Percentiles rank a stretch among this genome's conserved stretches.
These are phyloP conservation scores for Suillus plorans DNA, from an alignment of 768 basidiomycete species.

Conservation along the genomic window DNA sequence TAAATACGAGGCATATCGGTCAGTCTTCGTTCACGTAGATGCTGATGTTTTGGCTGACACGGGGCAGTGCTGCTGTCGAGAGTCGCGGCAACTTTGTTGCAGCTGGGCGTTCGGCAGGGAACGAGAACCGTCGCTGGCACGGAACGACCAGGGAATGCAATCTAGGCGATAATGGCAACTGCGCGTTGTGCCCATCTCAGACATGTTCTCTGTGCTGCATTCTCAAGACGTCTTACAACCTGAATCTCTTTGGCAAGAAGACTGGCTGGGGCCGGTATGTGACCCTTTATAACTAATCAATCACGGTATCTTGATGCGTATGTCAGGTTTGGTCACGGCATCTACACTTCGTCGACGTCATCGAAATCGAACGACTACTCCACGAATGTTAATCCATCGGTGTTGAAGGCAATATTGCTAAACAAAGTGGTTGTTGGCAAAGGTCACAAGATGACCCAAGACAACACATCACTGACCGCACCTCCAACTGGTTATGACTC, in stretches of 20 bases:
- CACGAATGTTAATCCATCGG: constrained; percentile 52
- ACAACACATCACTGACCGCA: constrained; percentile 52
- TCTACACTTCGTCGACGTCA: constrained; percentile 78
- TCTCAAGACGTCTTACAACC: constrained; percentile 61
- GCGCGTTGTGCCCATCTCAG: constrained; percentile 47
- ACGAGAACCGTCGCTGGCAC: constrained; percentile 76
- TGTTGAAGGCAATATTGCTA: constrained; percentile 63
- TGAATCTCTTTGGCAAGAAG: constrained; percentile 65
- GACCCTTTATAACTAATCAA: neutral
- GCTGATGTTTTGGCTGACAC: neutral
- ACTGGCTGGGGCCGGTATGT: constrained; percentile 69
- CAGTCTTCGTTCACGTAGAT: constrained; percentile 13
- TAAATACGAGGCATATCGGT: constrained; percentile 64
- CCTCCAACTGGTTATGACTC: constrained; percentile 69
- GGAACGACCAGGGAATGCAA: constrained; percentile 67
- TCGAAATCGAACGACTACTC: constrained; percentile 80
- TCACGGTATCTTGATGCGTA: neutral
- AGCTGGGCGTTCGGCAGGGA: constrained; percentile 57
- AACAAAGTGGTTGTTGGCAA: constrained; percentile 75
- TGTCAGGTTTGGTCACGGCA: constrained; percentile 63
- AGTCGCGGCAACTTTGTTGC: constrained; percentile 55
- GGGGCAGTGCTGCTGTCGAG: constrained; percentile 54
- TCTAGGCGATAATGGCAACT: constrained; percentile 61
- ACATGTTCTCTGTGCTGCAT: constrained; percentile 67
- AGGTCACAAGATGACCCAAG: constrained; percentile 63